Percentiles rank a stretch among this genome's conserved stretches.
Conservation (phyloP, 108 stramenopile genomes). For the Pseudonitzschia pungens region DNA sequence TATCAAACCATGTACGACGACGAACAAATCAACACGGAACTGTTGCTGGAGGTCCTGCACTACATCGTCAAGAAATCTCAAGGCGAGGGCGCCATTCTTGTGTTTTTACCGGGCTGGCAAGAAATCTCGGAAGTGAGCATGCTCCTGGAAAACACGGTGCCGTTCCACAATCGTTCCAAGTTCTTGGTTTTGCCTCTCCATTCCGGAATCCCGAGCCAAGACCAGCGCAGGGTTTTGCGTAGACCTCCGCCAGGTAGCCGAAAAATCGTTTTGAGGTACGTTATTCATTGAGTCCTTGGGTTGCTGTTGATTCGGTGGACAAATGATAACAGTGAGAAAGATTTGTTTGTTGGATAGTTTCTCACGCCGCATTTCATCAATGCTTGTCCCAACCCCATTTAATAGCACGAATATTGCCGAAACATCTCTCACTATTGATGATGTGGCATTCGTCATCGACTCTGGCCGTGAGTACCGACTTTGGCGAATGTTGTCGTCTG, state of each 20-base stretch:
- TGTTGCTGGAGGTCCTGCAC: constrained; percentile 53
- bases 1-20: constrained; percentile 76
- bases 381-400: background rate
- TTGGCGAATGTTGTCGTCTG: background rate
- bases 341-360: too few species aligned
- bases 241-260: constrained; percentile 53
- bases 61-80: constrained; percentile 61
- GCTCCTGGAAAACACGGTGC: constrained; percentile 52
- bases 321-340: too few species aligned
- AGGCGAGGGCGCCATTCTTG: constrained; percentile 82
- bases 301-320: too few species aligned
- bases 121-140: constrained; percentile 83
- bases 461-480: constrained; percentile 15
- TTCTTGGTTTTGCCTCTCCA: constrained; percentile 81
- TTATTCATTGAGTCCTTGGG: background rate
- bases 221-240: constrained; percentile 78
- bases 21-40: constrained; percentile 58
- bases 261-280: constrained; percentile 71
- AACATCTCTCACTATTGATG: constrained; percentile 92
- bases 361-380: too few species aligned
- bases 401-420: constrained; percentile 92
- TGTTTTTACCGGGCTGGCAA: constrained; percentile 92
- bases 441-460: constrained; percentile 87
- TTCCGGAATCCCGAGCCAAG: constrained; percentile 72
- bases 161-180: constrained; percentile 52